Evolutionary conservation across 345 rosid species (phyloP).

Genomic region (Cardiospermum halicacabum): DNA sequence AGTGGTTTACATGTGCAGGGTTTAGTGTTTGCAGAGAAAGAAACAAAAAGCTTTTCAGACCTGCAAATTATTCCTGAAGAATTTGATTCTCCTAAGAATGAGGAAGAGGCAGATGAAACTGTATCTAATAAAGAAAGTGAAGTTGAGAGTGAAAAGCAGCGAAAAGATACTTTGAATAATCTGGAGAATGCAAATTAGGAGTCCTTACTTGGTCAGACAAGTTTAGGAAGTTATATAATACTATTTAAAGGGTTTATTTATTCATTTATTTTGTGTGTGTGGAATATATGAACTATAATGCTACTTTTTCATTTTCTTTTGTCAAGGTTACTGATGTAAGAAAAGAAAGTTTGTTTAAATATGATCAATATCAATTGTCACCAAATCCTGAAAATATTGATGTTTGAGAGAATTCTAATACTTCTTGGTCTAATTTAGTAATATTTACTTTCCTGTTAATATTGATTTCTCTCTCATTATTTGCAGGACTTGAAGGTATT

Average conservation of each 20-base stretch:
- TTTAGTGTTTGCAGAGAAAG: slow-evolving; percentile 72
- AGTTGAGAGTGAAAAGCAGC: slow-evolving; percentile 48
- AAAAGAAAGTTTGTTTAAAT: neutral
- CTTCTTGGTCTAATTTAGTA: neutral
- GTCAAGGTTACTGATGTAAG: slow-evolving; percentile 1
- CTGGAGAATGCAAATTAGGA: slow-evolving; percentile 86
- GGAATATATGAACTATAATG: too few species aligned
- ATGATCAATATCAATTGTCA: neutral
- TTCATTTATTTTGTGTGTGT: too few species aligned
- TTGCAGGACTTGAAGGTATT: slow-evolving; percentile 77
- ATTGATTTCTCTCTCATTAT: neutral
- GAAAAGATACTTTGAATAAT: slow-evolving; percentile 68
- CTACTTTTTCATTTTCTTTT: neutral
- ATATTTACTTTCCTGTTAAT: neutral
- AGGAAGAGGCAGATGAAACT: slow-evolving; percentile 40
- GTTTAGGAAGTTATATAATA: slow-evolving; percentile 17
- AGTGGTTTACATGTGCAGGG: slow-evolving; percentile 50
- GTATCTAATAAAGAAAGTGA: slow-evolving; percentile 51
- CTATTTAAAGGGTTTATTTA: slow-evolving; percentile 6
- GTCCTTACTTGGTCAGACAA: slow-evolving; percentile 85
- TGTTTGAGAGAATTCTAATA: neutral
- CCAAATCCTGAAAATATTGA: neutral
- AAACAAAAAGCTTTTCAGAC: slow-evolving; percentile 76
- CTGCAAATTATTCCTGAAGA: slow-evolving; percentile 42
- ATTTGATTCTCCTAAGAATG: slow-evolving; percentile 56